Conservation (phyloP, 2,329 filamentous ascomycete species). For the Penicillium fuscoglaucum region DNA sequence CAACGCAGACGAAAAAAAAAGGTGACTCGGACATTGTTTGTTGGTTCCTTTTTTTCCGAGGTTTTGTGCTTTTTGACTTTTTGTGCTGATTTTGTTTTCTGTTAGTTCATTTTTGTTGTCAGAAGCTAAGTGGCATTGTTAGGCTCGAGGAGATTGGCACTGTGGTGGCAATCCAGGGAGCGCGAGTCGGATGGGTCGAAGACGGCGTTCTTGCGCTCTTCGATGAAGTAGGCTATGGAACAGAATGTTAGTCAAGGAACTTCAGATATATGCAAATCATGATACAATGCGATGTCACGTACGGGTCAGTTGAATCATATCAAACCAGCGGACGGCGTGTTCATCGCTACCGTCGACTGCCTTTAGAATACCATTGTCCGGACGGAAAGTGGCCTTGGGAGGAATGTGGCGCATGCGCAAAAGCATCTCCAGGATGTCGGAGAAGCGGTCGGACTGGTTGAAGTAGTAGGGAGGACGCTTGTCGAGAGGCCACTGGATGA, state of each 20-base stretch:
- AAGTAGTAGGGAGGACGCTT: constrained; percentile 54
- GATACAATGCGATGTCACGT: constrained; percentile 21
- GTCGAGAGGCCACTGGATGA: constrained; percentile 54
- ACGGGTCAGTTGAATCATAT: constrained; percentile 44
- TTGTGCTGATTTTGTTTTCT: neutral
- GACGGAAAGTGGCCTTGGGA: constrained; percentile 41
- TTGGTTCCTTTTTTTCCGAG: neutral
- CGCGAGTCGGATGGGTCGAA: constrained; percentile 44
- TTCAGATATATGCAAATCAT: neutral
- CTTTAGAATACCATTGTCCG: constrained; percentile 41
- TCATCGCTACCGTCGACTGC: constrained; percentile 42
- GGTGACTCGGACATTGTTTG: neutral
- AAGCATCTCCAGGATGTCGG: constrained; percentile 58
- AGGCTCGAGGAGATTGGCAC: constrained; percentile 37
- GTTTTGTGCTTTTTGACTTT: neutral
- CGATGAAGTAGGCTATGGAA: constrained; percentile 37
- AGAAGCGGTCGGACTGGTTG: constrained; percentile 59
- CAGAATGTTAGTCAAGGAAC: constrained; percentile 5
- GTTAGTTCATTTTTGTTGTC: neutral
- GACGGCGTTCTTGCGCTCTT: constrained; percentile 39
- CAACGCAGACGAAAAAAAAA: neutral
- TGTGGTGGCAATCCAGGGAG: constrained; percentile 45
- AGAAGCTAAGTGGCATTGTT: constrained; percentile 7
- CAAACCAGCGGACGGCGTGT: constrained; percentile 43
- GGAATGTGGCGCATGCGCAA: constrained; percentile 57